These are phyloP conservation scores for Penicillium psychrosexuale DNA, from an alignment of 2,329 filamentous ascomycete species.

Conservation along the genomic window DNA sequence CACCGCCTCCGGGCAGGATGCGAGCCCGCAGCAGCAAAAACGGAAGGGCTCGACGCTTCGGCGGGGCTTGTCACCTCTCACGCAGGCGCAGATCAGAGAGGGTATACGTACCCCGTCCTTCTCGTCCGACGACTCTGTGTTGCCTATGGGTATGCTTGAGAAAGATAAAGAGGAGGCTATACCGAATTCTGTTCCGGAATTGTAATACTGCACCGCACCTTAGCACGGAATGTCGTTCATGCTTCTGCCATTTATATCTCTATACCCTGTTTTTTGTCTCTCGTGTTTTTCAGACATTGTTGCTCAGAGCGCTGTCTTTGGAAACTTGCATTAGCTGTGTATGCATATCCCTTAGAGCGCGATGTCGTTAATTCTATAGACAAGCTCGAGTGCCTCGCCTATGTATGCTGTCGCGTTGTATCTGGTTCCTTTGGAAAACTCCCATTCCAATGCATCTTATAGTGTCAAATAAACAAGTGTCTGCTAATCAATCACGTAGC, in stretches of 20 bases:
- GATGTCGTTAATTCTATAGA: not conserved
- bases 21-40: slow-evolving; percentile 28
- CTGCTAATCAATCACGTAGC: not conserved
- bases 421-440: not conserved
- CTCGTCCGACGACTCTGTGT: slow-evolving; percentile 36
- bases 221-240: not conserved
- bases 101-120: slow-evolving; percentile 33
- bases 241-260: slow-evolving; percentile 8
- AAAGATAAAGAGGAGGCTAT: slow-evolving; percentile 25
- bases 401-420: not conserved
- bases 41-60: slow-evolving; percentile 31
- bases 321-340: not conserved
- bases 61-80: slow-evolving; percentile 35
- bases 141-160: slow-evolving; percentile 23
- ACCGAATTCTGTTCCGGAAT: slow-evolving; percentile 18
- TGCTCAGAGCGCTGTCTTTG: not conserved
- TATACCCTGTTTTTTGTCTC: slow-evolving; percentile 5
- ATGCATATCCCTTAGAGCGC: not conserved
- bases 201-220: slow-evolving; percentile 23
- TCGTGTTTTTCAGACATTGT: not conserved
- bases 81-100: slow-evolving; percentile 39
- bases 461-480: not conserved
- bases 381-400: not conserved
- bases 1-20: slow-evolving; percentile 29
- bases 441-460: not conserved